Conservation (phyloP, 768 basidiomycete species). For the Suillus fuscotomentosus region DNA sequence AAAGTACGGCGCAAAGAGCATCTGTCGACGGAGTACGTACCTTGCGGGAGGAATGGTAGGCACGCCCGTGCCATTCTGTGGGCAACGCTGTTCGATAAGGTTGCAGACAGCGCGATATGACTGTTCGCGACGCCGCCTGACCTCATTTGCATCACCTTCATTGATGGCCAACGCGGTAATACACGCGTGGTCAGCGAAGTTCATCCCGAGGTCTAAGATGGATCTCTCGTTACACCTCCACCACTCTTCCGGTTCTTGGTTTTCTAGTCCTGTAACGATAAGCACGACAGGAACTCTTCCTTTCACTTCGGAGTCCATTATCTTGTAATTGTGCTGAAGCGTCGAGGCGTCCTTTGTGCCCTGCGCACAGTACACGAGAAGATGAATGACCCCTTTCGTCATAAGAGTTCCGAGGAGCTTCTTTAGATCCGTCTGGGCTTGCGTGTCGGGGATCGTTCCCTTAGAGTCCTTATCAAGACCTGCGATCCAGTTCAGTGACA, state of each 20-base stretch:
- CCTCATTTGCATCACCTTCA: too few relatives aligned
- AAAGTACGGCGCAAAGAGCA: too few relatives aligned
- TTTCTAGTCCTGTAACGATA: slow-evolving; percentile 35
- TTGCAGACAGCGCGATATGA: slow-evolving; percentile 1
- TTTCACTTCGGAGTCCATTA: slow-evolving; percentile 26
- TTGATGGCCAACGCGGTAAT: slow-evolving; percentile 18
- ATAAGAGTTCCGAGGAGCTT: too few relatives aligned
- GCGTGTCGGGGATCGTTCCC: slow-evolving; percentile 27
- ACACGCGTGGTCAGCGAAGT: slow-evolving; percentile 38
- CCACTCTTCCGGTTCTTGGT: slow-evolving; percentile 33
- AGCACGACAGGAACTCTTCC: slow-evolving; percentile 28
- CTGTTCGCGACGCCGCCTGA: slow-evolving; percentile 3
- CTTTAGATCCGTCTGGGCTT: slow-evolving; percentile 24
- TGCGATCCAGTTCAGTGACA: too few relatives aligned
- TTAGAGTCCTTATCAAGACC: slow-evolving; percentile 31
- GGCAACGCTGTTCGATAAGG: neutral
- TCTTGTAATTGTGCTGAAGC: slow-evolving; percentile 26
- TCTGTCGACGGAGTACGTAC: neutral
- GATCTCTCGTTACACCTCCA: slow-evolving; percentile 33
- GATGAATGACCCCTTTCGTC: too few relatives aligned
- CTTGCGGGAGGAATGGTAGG: neutral
- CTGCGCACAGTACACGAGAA: slow-evolving; percentile 32
- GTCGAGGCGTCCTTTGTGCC: slow-evolving; percentile 16
- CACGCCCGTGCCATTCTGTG: neutral
- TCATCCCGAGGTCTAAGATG: slow-evolving; percentile 34